Evolutionary conservation across 306 rosid species (phyloP).

Genomic region (Myrica gale): DNA sequence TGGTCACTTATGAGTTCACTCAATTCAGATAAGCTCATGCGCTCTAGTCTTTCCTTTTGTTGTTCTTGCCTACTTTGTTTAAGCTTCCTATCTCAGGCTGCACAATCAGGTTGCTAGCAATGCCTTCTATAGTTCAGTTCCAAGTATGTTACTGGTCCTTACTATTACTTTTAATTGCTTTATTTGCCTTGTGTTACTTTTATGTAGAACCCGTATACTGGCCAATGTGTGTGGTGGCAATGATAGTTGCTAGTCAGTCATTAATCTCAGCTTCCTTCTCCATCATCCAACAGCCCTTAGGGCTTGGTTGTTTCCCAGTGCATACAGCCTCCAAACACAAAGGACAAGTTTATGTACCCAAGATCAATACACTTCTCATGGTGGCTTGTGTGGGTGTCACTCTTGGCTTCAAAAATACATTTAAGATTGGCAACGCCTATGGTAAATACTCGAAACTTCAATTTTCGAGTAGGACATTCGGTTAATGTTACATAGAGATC

Average conservation of each 20-base stretch:
- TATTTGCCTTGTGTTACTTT: not conserved
- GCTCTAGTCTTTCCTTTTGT: slow-evolving; percentile 6
- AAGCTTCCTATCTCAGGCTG: slow-evolving; percentile 24
- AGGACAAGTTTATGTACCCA: slow-evolving; percentile 81
- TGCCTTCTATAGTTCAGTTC: slow-evolving; percentile 22
- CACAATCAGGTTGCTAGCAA: not conserved
- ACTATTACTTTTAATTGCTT: no score
- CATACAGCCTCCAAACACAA: slow-evolving; percentile 61
- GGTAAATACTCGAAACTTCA: slow-evolving; percentile 31
- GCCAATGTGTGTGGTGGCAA: slow-evolving; percentile 65
- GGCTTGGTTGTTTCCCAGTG: slow-evolving; percentile 82
- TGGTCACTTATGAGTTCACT: slow-evolving; percentile 23
- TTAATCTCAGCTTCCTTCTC: slow-evolving; percentile 78
- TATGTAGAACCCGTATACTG: slow-evolving; percentile 54
- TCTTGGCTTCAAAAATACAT: slow-evolving; percentile 44
- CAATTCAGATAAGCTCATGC: slow-evolving; percentile 26
- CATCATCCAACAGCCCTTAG: slow-evolving; percentile 64
- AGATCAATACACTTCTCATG: slow-evolving; percentile 64
- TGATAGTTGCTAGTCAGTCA: slow-evolving; percentile 76
- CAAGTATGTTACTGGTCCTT: not conserved
- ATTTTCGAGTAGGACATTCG: no score
- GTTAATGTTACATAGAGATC: no score
- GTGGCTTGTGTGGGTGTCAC: slow-evolving; percentile 68
- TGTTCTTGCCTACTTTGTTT: slow-evolving; percentile 12
- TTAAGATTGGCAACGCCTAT: slow-evolving; percentile 67